These are phyloP conservation scores for Aurantiochytrium sp. DNA, from an alignment of 108 stramenopile genomes.

Conservation along the genomic window DNA sequence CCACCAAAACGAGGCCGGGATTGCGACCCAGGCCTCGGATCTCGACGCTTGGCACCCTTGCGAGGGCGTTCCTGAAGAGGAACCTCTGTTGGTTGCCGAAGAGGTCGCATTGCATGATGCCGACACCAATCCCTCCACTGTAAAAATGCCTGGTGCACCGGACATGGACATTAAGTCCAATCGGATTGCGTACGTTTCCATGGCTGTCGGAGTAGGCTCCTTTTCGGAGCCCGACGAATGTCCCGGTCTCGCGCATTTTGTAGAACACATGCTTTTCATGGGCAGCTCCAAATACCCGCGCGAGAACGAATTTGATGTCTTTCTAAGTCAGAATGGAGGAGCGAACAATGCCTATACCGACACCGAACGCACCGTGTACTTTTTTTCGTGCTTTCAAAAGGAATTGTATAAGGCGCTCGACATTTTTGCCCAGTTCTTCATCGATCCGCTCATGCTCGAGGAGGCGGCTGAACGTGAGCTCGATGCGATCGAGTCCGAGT, in stretches of 20 bases:
- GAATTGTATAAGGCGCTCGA: slow-evolving; percentile 76
- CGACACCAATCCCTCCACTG: not conserved
- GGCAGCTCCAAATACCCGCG: slow-evolving; percentile 80
- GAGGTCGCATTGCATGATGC: too few relatives aligned
- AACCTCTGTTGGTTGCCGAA: too few relatives aligned
- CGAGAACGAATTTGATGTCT: slow-evolving; percentile 75
- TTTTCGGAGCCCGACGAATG: slow-evolving; percentile 73
- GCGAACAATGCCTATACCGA: slow-evolving; percentile 91
- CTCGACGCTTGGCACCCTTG: not conserved
- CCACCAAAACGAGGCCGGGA: too few relatives aligned
- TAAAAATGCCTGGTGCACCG: not conserved
- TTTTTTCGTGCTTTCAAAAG: slow-evolving; percentile 79
- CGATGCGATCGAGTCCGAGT: slow-evolving; percentile 88
- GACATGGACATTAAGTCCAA: not conserved
- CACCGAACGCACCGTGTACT: slow-evolving; percentile 78
- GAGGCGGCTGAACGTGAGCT: slow-evolving; percentile 75
- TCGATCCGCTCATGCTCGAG: slow-evolving; percentile 70
- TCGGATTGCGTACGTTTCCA: slow-evolving; percentile 63
- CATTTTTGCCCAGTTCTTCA: slow-evolving; percentile 84
- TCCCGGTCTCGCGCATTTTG: slow-evolving; percentile 82
- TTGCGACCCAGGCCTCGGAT: too few relatives aligned
- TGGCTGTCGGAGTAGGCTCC: slow-evolving; percentile 81
- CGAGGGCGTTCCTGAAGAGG: not conserved
- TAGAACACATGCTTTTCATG: slow-evolving; percentile 68
- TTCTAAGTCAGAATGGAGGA: slow-evolving; percentile 75